phyloP scores from a whole-genome alignment of 1,284 basidiomycete genomes.

The Fomitopsis palustris region DNA sequence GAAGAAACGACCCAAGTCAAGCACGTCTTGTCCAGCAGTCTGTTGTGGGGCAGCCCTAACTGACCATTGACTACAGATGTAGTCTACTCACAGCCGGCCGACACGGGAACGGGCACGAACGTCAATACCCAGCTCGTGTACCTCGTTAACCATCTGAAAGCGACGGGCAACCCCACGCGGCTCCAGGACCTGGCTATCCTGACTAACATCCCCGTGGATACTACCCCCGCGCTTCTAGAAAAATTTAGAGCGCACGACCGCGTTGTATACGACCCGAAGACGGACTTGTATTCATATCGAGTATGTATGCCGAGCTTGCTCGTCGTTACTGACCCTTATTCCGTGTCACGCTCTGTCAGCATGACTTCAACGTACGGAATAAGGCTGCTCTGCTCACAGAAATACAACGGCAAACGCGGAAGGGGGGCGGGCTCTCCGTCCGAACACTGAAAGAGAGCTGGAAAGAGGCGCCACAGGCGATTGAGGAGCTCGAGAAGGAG shows the following conservation, averaged over 20 bases:
- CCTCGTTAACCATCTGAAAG: conserved; percentile 79
- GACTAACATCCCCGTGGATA: conserved; percentile 72
- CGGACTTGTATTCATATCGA: conserved; percentile 82
- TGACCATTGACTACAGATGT: conserved; percentile 42
- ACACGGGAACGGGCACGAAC: conserved; percentile 79
- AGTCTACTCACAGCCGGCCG: conserved; percentile 82
- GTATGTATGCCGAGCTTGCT: conserved; percentile 32
- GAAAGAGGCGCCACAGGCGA: conserved; percentile 78
- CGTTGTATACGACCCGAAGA: conserved; percentile 77
- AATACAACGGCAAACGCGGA: conserved; percentile 75
- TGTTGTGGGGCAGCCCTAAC: conserved; percentile 20
- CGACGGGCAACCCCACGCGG: conserved; percentile 71
- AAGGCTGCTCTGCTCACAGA: conserved; percentile 80
- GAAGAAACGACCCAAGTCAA: conserved; percentile 64
- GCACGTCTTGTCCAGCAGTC: conserved; percentile 36
- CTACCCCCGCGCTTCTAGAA: conserved; percentile 67
- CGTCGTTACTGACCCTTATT: not conserved
- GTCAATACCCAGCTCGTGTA: conserved; percentile 86
- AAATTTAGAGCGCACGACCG: conserved; percentile 81
- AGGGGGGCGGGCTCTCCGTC: conserved; percentile 82
- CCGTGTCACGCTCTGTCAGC: conserved; percentile 39
- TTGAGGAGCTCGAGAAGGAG: conserved; percentile 84
- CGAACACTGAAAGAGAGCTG: conserved; percentile 85
- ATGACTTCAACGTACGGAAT: conserved; percentile 83
- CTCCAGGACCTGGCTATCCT: conserved; percentile 82